Evolutionary conservation across 1,284 basidiomycete species (phyloP).

Genomic region (Mycena citricolor): DNA sequence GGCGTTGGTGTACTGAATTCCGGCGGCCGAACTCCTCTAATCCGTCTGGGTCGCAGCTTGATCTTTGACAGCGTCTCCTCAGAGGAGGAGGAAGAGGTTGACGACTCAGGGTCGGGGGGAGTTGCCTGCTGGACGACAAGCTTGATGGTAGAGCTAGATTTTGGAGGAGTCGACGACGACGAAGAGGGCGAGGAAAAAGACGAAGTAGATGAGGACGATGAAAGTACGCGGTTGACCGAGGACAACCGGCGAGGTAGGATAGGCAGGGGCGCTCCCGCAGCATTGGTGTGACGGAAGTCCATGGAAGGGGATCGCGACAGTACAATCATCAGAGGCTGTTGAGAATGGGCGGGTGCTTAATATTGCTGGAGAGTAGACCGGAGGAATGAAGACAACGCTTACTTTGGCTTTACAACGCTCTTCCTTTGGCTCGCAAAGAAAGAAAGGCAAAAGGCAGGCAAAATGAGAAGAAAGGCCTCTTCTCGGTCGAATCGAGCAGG

Average conservation of each 20-base stretch:
- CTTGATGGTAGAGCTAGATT: constrained; percentile 25
- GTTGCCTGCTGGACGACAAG: constrained; percentile 36
- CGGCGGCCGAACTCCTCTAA: constrained; percentile 36
- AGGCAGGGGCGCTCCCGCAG: constrained; percentile 54
- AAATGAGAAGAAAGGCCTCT: neutral
- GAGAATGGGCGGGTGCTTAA: neutral
- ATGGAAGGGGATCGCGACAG: constrained; percentile 18
- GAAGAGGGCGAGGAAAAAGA: constrained; percentile 14
- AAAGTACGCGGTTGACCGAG: constrained; percentile 26
- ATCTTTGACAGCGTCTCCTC: constrained; percentile 30
- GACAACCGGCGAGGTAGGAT: constrained; percentile 49
- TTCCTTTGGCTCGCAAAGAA: constrained; percentile 20
- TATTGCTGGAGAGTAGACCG: neutral
- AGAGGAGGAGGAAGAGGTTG: constrained; percentile 23
- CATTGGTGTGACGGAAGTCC: constrained; percentile 44
- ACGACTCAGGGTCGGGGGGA: constrained; percentile 24
- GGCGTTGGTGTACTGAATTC: constrained; percentile 43
- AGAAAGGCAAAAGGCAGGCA: constrained; percentile 8
- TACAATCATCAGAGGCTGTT: constrained; percentile 21
- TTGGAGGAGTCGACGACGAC: constrained; percentile 17
- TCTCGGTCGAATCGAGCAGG: constrained; percentile 4
- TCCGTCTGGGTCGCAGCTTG: constrained; percentile 35
- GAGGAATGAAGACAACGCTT: constrained; percentile 1
- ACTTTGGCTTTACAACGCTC: constrained; percentile 12
- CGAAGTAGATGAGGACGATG: constrained; percentile 7